Evolutionary conservation across 2,329 filamentous ascomycete species (phyloP), one percentile per base, ranked within the genome.

Genomic region (Helotiales sp.): DNA sequence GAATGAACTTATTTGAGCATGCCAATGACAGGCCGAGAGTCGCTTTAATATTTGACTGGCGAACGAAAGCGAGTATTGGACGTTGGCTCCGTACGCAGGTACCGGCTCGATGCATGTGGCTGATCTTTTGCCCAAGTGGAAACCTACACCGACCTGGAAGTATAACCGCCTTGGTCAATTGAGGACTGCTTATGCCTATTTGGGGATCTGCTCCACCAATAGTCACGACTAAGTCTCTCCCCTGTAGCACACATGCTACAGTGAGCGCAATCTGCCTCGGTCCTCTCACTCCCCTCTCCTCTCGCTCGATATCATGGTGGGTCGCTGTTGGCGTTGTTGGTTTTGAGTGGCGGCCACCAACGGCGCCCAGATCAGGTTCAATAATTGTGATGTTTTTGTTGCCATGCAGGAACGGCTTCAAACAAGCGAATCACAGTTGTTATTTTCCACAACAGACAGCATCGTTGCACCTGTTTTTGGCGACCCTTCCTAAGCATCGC

Each of bases 121-220:
- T 55, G 52, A 34, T 37, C 30, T 24, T 34, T 8, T 4, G 6
- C 28, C 24, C n/a, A 55, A 55, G 17, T 37, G 34, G 52, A 55
- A 32, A 55, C 52, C 30, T 34, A 55, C 34, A 55, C 52, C 52
- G 52, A 55, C 52, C 52, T 55, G 34, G 30, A 55, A 34, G 34
- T 22, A 11, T 13, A 20, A 34, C 17, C 28, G n/a, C 52, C 52
- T 55, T 30, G 52, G 52, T 34, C 52, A 6, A 34, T 34, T 32
- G n/a, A 8, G 13, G n/a, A 37, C 4, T 20, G n/a, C 7, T 8
- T 30, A 34, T 22, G 5, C 30, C 52, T 7, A 7, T 15, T 32
- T 34, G 30, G 52, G 28, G 34, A n/a, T 2, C 22, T 55, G 8
- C 28, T 55, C 28, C 28, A 34, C 10, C 17, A 55, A 34, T 13